Conservation (phyloP, 2,329 filamentous ascomycete genomes). For the Penicillium rolfsii region DNA sequence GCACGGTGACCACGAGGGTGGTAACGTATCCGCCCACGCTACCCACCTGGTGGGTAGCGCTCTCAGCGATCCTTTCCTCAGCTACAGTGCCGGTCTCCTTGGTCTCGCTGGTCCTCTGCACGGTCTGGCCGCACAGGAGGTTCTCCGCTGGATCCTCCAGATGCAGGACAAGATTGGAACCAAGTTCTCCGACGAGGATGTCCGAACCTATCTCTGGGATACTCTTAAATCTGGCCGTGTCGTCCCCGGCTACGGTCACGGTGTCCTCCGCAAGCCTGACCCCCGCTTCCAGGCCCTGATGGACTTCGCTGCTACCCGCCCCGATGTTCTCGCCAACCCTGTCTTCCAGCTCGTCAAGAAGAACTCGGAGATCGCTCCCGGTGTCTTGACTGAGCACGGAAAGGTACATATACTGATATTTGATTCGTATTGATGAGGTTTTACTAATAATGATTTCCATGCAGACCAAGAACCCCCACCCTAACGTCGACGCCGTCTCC, state of each 20-base stretch:
- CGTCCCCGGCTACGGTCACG: constrained; percentile 92
- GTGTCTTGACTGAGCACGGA: constrained; percentile 89
- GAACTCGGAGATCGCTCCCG: constrained; percentile 88
- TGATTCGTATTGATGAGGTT: background rate
- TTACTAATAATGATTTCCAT: constrained; percentile 9
- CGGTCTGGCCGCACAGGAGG: constrained; percentile 93
- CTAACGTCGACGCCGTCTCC: constrained; percentile 92
- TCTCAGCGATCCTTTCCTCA: constrained; percentile 91
- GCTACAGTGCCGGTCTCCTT: constrained; percentile 92
- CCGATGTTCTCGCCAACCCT: constrained; percentile 82
- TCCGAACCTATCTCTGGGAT: constrained; percentile 87
- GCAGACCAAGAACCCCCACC: constrained; percentile 91
- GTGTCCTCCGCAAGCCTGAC: constrained; percentile 93
- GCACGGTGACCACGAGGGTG: constrained; percentile 97
- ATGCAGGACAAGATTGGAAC: constrained; percentile 89
- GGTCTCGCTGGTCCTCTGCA: constrained; percentile 93
- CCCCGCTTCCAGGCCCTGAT: constrained; percentile 95
- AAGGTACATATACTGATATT: constrained; percentile 58
- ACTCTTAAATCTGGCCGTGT: constrained; percentile 93
- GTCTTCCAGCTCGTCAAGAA: constrained; percentile 93
- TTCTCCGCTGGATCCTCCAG: constrained; percentile 92
- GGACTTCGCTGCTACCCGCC: constrained; percentile 85
- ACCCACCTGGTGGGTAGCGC: constrained; percentile 95
- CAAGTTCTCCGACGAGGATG: constrained; percentile 76
- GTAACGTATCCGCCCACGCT: constrained; percentile 93